These are phyloP conservation scores for Sanghuangporus sanghuang DNA, from an alignment of 1,284 basidiomycete genomes.

Conservation along the genomic window DNA sequence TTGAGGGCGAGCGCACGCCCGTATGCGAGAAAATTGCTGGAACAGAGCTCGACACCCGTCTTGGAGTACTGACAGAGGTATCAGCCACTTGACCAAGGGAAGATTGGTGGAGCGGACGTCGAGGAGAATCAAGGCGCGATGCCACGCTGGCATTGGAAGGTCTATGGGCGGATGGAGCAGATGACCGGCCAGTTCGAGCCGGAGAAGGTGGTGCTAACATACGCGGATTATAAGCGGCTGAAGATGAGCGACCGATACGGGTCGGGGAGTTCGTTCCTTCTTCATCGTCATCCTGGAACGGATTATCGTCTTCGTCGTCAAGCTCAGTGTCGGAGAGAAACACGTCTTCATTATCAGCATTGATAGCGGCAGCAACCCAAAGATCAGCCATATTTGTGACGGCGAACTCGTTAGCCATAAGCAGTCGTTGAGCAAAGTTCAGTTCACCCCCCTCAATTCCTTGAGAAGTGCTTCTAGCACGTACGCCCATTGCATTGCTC, in stretches of 20 bases:
- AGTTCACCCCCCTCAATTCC: conserved; percentile 44
- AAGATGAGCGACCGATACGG: background rate
- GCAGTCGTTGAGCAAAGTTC: conserved; percentile 85
- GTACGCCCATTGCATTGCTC: conserved; percentile 33
- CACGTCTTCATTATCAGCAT: conserved; percentile 78
- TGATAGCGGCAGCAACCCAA: conserved; percentile 92
- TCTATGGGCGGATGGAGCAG: conserved; percentile 27
- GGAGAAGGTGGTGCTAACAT: conserved; percentile 10
- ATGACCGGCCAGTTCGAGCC: conserved; percentile 28
- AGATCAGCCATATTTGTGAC: conserved; percentile 87
- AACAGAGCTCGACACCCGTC: conserved; percentile 46
- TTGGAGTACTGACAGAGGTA: conserved; percentile 25
- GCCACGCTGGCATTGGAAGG: conserved; percentile 27
- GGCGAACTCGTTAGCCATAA: conserved; percentile 88
- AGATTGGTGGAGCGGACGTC: conserved; percentile 28
- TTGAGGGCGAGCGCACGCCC: conserved; percentile 68
- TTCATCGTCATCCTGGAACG: conserved; percentile 29
- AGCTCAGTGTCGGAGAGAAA: conserved; percentile 47
- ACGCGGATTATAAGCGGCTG: background rate
- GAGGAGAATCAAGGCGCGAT: conserved; percentile 14
- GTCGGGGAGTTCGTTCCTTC: conserved; percentile 21
- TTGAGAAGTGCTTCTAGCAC: conserved; percentile 27
- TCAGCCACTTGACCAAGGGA: conserved; percentile 14
- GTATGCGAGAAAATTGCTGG: conserved; percentile 78
- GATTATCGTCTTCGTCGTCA: conserved; percentile 25